Evolutionary conservation across 2,329 filamentous ascomycete genomes (phyloP).

Genomic region (Herpotrichia juniperi): DNA sequence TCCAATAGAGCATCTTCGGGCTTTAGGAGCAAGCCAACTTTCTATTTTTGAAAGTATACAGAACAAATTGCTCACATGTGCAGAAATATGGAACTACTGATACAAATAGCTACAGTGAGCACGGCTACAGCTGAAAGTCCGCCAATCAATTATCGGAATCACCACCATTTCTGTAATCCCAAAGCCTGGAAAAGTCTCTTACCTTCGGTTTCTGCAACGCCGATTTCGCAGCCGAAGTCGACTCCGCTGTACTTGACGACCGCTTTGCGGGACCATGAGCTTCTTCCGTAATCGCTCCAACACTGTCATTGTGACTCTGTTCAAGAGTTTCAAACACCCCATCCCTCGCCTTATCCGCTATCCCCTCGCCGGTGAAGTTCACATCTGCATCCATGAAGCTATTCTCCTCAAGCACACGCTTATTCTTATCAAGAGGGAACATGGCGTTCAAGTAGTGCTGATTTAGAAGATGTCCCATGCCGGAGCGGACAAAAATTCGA

Average conservation of each 20-base stretch:
- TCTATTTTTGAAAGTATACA: not conserved
- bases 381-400: conserved; percentile 66
- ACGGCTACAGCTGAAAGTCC: not conserved
- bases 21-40: conserved; percentile 9
- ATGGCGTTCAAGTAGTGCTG: conserved; percentile 67
- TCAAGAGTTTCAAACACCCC: conserved; percentile 2
- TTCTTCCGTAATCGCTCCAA: conserved; percentile 17
- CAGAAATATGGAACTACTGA: not conserved
- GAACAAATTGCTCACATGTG: not conserved
- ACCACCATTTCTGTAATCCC: conserved; percentile 24
- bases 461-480: conserved; percentile 50
- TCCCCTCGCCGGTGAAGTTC: conserved; percentile 5
- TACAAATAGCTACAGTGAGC: too few species aligned
- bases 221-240: conserved; percentile 5
- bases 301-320: conserved; percentile 6
- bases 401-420: conserved; percentile 58
- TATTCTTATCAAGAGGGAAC: conserved; percentile 60
- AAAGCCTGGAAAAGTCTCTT: conserved; percentile 24
- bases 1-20: conserved; percentile 36
- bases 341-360: conserved; percentile 10
- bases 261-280: conserved; percentile 15
- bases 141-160: conserved; percentile 10
- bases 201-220: conserved; percentile 12
- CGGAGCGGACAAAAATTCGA: conserved; percentile 53
- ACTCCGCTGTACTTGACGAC: conserved; percentile 2